phyloP scores from a whole-genome alignment of 1,284 basidiomycete genomes.

The Stygiomarasmius scandens region DNA sequence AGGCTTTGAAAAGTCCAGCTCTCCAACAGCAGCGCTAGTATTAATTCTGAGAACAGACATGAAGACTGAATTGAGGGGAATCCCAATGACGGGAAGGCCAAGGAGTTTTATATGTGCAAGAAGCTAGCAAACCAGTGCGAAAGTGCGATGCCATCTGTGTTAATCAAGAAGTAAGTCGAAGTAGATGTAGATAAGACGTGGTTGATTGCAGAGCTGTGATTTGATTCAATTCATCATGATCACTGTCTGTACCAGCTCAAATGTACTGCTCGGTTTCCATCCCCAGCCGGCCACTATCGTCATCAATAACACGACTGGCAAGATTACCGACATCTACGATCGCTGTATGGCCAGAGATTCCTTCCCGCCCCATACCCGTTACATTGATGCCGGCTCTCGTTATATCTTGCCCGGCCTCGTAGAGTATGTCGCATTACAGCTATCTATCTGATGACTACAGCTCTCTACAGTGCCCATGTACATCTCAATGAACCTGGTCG shows the following conservation, averaged over 20 bases:
- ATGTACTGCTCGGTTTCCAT: slow-evolving; percentile 61
- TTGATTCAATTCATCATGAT: slow-evolving; percentile 18
- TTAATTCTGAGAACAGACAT: slow-evolving; percentile 16
- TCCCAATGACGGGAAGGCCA: not conserved
- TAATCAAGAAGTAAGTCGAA: not conserved
- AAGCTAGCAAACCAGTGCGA: not conserved
- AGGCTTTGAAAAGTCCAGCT: slow-evolving; percentile 12
- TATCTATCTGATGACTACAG: not conserved
- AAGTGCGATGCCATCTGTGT: not conserved
- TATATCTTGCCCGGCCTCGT: slow-evolving; percentile 84
- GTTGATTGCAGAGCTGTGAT: not conserved
- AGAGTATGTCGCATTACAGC: slow-evolving; percentile 58
- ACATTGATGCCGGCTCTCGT: slow-evolving; percentile 66
- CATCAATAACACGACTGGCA: slow-evolving; percentile 64
- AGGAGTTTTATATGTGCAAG: not conserved
- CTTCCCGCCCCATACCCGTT: slow-evolving; percentile 40
- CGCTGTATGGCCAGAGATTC: slow-evolving; percentile 34
- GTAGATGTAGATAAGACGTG: not conserved
- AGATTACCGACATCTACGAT: slow-evolving; percentile 60
- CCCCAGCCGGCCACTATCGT: slow-evolving; percentile 72
- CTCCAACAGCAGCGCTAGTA: slow-evolving; percentile 11
- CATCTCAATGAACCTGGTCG: slow-evolving; percentile 93
- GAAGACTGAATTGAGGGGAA: not conserved
- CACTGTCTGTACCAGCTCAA: slow-evolving; percentile 46
- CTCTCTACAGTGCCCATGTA: slow-evolving; percentile 76